Evolutionary conservation across 352 stramenopile species (phyloP), one percentile per base, ranked within the genome.

Genomic region (Thalassiosira exigua): DNA sequence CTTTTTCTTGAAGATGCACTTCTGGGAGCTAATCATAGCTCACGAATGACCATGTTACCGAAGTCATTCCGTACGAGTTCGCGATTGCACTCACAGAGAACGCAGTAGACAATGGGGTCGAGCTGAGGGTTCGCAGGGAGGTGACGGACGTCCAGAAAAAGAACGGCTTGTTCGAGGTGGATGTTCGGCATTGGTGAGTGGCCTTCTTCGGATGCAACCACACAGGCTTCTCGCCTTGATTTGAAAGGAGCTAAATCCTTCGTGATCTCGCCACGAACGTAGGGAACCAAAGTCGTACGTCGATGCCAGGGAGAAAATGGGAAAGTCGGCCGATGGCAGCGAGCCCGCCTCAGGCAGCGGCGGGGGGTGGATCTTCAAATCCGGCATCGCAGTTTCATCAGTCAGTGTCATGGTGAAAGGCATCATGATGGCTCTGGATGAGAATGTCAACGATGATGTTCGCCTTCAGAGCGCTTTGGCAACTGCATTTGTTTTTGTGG

Each of bases 41-140:
- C n/a, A n/a, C n/a, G n/a, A n/a, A n/a, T n/a, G n/a, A n/a, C n/a
- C n/a, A n/a, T n/a, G n/a, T n/a, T n/a, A n/a, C n/a, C n/a, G n/a
- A n/a, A n/a, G n/a, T 93, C 0, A 93, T 91, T 66, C 87, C 87
- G 0, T 91, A 91, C 59, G 86, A 92, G 58, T 93, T 79, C 75
- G 81, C 87, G 0, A 91, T 93, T 69, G 87, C 87, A 2, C 59
- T 93, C 1, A 69, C 72, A 32, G 87, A 93, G 69, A 93, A 93
- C 78, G 87, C 87, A 2, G 87, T 89, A 0, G 87, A 93, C 67
- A 93, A 93, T 77, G 87, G 87, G 33, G 85, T 91, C 0, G 85
- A 93, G 60, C 67, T 93, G 17, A 65, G 87, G 27, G 91, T 91
- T 72, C 73, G 87, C 44, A 67, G 86, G 9, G 59, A 91, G 68